Percentiles rank a stretch among this genome's conserved stretches.
These are phyloP conservation scores for Sinapis alba DNA, from an alignment of 441 rosid species.

Conservation along the genomic window DNA sequence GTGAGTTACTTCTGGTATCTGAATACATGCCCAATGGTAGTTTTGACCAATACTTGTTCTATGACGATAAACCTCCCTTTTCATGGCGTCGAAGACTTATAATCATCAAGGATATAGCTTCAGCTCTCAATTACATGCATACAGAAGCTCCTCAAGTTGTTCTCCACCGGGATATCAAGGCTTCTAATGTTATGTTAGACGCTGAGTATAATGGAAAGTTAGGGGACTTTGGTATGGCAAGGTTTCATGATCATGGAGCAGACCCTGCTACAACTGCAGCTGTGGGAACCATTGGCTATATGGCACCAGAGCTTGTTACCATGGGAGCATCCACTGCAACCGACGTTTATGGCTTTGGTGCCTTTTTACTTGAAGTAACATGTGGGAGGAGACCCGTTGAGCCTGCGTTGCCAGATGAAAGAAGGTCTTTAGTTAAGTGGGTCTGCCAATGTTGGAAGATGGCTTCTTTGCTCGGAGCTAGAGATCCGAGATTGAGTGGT, in stretches of 20 bases:
- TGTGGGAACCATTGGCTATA: constrained; percentile 40
- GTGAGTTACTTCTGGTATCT: constrained; percentile 39
- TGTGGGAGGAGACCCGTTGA: constrained; percentile 42
- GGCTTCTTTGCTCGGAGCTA: constrained; percentile 28
- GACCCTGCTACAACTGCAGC: constrained; percentile 16
- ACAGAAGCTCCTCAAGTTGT: constrained; percentile 33
- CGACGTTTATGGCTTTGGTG: constrained; percentile 61
- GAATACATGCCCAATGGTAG: constrained; percentile 48
- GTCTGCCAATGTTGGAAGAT: constrained; percentile 36
- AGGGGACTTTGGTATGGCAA: constrained; percentile 33
- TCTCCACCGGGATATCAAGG: constrained; percentile 33
- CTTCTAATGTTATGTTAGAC: constrained; percentile 30
- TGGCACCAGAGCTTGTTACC: constrained; percentile 35
- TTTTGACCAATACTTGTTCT: constrained; percentile 41
- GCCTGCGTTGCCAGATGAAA: constrained; percentile 9
- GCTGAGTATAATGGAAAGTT: constrained; percentile 17
- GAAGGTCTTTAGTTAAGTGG: constrained; percentile 17
- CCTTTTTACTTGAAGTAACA: constrained; percentile 42
- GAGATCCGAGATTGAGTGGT: constrained; percentile 27
- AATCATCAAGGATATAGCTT: constrained; percentile 38
- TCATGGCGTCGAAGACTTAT: constrained; percentile 38
- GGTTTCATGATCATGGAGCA: constrained; percentile 21
- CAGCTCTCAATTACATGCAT: constrained; percentile 35
- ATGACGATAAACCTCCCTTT: background rate
- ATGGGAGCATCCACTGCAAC: constrained; percentile 35